Evolutionary conservation across 371 early-diverging fungal genomes (phyloP).

Genomic region (Entomophthora muscae): DNA sequence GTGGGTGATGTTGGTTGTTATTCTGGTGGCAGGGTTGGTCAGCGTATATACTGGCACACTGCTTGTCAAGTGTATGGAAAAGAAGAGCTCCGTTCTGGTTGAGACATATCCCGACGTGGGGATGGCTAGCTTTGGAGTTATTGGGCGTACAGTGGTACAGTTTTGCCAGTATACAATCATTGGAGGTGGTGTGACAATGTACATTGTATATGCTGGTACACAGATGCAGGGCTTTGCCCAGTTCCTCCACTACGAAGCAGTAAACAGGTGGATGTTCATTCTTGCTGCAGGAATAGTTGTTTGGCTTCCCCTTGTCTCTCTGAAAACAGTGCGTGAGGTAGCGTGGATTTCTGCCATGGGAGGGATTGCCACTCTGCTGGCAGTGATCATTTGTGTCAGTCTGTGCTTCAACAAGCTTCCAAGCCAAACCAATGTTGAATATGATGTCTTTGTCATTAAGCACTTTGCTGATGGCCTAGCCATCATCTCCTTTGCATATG

Average conservation of each 20-base stretch:
- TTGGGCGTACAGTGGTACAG: slow-evolving; percentile 33
- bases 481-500: slow-evolving; percentile 60
- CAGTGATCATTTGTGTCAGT: slow-evolving; percentile 18
- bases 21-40: slow-evolving; percentile 54
- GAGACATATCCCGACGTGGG: slow-evolving; percentile 39
- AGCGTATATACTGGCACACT: slow-evolving; percentile 49
- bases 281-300: slow-evolving; percentile 38
- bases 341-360: slow-evolving; percentile 36
- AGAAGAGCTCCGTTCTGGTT: slow-evolving; percentile 17
- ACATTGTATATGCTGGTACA: slow-evolving; percentile 50
- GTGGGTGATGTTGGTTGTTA: slow-evolving; percentile 60
- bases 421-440: slow-evolving; percentile 19
- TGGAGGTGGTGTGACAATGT: slow-evolving; percentile 57
- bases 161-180: slow-evolving; percentile 46
- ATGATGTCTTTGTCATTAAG: slow-evolving; percentile 24
- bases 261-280: slow-evolving; percentile 25
- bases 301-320: slow-evolving; percentile 45
- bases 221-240: slow-evolving; percentile 19
- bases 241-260: background rate
- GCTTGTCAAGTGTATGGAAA: slow-evolving; percentile 43
- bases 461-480: slow-evolving; percentile 14
- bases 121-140: slow-evolving; percentile 39
- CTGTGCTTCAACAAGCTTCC: slow-evolving; percentile 6
- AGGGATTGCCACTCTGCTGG: slow-evolving; percentile 29
- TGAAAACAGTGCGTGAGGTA: slow-evolving; percentile 56